Evolutionary conservation across 257 asterid species (phyloP), one percentile per base, ranked within the genome.

Genomic region (Mitragyna speciosa): DNA sequence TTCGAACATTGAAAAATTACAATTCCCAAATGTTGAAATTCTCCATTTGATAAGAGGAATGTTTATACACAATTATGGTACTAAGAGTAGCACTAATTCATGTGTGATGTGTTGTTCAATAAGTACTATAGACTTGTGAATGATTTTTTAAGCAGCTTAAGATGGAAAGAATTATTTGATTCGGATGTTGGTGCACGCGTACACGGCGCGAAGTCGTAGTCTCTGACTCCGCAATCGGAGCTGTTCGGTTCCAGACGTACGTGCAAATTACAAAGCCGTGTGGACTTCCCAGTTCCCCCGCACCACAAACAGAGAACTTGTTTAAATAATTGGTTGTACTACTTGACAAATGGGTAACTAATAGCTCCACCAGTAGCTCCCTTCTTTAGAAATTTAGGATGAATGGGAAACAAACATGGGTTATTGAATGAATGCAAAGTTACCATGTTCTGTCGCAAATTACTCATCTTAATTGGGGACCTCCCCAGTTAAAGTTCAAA

Each of bases 141-240:
- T n/a, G n/a, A n/a, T 4, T 36, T 36, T 36, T 1, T 36, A 4
- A 4, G 39, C 39, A 36, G 39, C 39, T 36, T 36, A 1, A 2
- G 15, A 48, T 49, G 16, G 56, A 15, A 56, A 2, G 64, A 22
- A 4, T 51, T 51, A 1, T 54, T 54, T 30, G 36, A 75, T 56
- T 75, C 8, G n/a, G n/a, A n/a, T n/a, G n/a, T n/a, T 56, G 22
- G 54, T 36, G 56, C 8, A 47, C 7, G 36, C 78, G 70, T 73
- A 80, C 79, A 56, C 49, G 77, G 71, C 20, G 67, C 58, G 59
- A 31, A 47, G 70, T n/a, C 41, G 24, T 28, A 33, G 61, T 43
- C 20, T 6, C 48, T 20, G 11, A 45, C 33, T 19, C 33, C n/a
- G 56, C 59, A 22, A 30, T 36, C 33, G 68, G 70, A 6, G 36